Conservation (phyloP, 2,329 filamentous ascomycete species). For the Phoma sp. region DNA sequence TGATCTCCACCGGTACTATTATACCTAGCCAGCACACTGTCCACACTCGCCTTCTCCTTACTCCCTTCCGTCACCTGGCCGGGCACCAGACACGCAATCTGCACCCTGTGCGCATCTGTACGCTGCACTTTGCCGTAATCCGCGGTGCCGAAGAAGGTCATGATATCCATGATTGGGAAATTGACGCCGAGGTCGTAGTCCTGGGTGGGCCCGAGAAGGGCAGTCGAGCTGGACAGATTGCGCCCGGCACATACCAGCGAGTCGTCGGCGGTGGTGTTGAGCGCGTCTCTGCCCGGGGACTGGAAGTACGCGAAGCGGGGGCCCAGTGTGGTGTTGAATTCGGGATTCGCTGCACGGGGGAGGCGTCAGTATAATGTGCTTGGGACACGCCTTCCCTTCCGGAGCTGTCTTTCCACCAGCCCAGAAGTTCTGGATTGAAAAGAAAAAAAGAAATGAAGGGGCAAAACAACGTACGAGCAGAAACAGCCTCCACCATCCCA, state of each 20-base stretch:
- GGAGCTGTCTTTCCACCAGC: no score
- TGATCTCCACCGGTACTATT: neutral
- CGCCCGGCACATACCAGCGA: neutral
- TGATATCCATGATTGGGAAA: constrained; percentile 9
- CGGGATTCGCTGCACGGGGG: neutral
- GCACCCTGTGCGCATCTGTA: neutral
- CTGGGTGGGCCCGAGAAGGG: neutral
- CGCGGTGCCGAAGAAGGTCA: constrained; percentile 2
- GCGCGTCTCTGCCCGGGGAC: neutral
- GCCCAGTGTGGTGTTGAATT: constrained; percentile 1
- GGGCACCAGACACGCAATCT: constrained; percentile 7
- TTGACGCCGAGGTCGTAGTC: constrained; percentile 6
- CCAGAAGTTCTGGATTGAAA: no score
- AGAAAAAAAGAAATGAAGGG: no score
- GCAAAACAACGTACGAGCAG: no score
- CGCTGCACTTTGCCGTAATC: neutral
- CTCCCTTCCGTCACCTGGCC: neutral
- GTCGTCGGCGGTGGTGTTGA: neutral
- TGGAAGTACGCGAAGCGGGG: neutral
- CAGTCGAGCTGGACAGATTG: neutral
- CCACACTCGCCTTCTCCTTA: neutral
- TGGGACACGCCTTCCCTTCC: no score
- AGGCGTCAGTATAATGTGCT: no score
- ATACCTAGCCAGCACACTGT: neutral
- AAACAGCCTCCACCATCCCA: neutral